These are phyloP conservation scores for Pythium rishiriense DNA, from an alignment of 352 stramenopile genomes.

Conservation along the genomic window DNA sequence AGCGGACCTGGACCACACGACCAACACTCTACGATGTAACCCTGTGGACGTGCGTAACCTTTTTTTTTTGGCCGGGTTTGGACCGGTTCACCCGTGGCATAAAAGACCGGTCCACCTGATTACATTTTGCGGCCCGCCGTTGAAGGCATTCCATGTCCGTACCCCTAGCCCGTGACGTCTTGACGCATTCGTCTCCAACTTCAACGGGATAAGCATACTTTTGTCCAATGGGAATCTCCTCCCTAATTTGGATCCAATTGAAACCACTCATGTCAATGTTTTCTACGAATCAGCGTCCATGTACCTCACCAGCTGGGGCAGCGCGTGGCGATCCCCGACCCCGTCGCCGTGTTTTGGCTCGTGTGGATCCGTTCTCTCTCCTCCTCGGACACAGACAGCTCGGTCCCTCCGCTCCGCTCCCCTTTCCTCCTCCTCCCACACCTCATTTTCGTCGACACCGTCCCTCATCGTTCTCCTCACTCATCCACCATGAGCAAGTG, in stretches of 20 bases:
- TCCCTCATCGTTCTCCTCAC: background rate
- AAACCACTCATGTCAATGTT: background rate
- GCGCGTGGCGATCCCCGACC: constrained; percentile 10
- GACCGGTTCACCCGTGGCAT: background rate
- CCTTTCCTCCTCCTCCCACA: constrained; percentile 3
- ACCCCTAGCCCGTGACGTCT: constrained; percentile 3
- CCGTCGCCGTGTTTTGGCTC: constrained; percentile 8
- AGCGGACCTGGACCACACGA: no score
- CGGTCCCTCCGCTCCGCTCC: background rate
- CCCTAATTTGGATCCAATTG: constrained; percentile 14
- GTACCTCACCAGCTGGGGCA: background rate
- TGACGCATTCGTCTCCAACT: constrained; percentile 17
- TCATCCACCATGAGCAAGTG: constrained; percentile 36
- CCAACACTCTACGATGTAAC: background rate
- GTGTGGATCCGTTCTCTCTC: background rate
- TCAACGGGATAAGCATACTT: constrained; percentile 15
- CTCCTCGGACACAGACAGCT: background rate
- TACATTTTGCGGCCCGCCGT: background rate
- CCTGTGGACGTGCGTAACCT: no score
- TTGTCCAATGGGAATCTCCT: constrained; percentile 9
- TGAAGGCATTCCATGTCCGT: background rate
- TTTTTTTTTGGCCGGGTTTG: background rate
- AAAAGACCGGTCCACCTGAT: constrained; percentile 4
- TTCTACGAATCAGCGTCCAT: background rate
- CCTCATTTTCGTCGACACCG: background rate